phyloP scores from a whole-genome alignment of 179 eudicot species.

The Beta corolliflora region DNA sequence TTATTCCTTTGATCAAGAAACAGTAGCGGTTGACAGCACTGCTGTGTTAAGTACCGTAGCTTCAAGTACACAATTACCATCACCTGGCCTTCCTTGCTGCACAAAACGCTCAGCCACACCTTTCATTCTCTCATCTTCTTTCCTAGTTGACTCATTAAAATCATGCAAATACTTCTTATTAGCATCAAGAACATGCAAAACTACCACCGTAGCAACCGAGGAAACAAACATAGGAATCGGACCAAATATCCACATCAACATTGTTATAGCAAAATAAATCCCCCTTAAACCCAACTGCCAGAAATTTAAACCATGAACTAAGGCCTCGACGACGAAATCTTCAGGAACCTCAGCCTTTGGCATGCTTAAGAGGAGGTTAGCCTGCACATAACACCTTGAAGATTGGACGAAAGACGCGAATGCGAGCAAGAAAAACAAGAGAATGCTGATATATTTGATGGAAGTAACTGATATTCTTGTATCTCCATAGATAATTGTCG shows the following conservation, averaged over 20 bases:
- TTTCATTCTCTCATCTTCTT: constrained; percentile 12
- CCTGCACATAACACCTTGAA: constrained; percentile 49
- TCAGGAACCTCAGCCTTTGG: constrained; percentile 45
- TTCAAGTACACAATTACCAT: background rate
- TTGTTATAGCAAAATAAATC: constrained; percentile 50
- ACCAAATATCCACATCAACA: constrained; percentile 68
- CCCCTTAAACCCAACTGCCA: constrained; percentile 65
- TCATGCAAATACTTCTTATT: constrained; percentile 36
- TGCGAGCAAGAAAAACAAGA: constrained; percentile 53
- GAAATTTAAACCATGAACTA: constrained; percentile 46
- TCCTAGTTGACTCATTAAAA: constrained; percentile 3
- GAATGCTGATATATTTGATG: constrained; percentile 47
- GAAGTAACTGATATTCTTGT: constrained; percentile 35
- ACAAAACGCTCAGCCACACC: background rate
- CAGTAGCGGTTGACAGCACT: background rate
- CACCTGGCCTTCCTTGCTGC: constrained; percentile 4
- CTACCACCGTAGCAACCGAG: constrained; percentile 37
- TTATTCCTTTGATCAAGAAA: background rate
- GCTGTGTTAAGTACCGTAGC: constrained; percentile 11
- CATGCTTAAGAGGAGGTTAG: constrained; percentile 60
- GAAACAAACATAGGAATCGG: constrained; percentile 68
- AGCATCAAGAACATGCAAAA: constrained; percentile 47
- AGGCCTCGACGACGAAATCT: constrained; percentile 35
- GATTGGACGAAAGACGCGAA: constrained; percentile 58
- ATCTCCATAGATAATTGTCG: constrained; percentile 51